A percentile compares a stretch with the other conserved stretches of the same genome.
Evolutionary conservation across 2,329 filamentous ascomycete species (phyloP).

Genomic region (Ophiognomonia clavigignenti-juglandacearum): DNA sequence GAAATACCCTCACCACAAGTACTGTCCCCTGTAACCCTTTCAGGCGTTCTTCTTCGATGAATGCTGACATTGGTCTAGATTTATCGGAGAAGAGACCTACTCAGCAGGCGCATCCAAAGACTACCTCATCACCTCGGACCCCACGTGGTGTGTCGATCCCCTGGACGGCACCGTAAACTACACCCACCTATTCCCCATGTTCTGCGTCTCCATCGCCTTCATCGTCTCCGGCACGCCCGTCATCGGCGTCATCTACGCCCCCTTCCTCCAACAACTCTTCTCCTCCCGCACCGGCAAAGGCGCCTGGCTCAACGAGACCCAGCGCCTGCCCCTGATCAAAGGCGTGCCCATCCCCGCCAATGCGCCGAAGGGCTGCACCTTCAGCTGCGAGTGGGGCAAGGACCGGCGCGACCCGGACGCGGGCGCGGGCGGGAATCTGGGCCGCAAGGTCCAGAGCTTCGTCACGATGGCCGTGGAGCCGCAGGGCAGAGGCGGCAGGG

Average conservation of each 20-base stretch:
- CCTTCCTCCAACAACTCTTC: constrained; percentile 65
- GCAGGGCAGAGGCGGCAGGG: constrained; percentile 57
- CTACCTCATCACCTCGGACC: constrained; percentile 59
- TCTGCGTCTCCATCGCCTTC: constrained; percentile 73
- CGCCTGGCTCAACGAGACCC: constrained; percentile 64
- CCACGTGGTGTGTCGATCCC: constrained; percentile 75
- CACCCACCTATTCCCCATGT: constrained; percentile 76
- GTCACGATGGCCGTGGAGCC: constrained; percentile 68
- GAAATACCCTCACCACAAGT: constrained; percentile 64
- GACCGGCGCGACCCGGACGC: constrained; percentile 56
- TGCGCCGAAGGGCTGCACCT: constrained; percentile 65
- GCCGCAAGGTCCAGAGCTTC: constrained; percentile 69
- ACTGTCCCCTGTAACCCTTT: constrained; percentile 26
- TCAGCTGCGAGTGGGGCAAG: constrained; percentile 77
- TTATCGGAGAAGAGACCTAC: constrained; percentile 74
- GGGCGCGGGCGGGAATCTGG: constrained; percentile 59
- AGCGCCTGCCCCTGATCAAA: constrained; percentile 59
- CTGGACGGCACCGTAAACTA: constrained; percentile 79
- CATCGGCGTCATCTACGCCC: constrained; percentile 69
- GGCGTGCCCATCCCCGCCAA: constrained; percentile 57
- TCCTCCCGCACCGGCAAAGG: constrained; percentile 61
- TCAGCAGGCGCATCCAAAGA: constrained; percentile 61
- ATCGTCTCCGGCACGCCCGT: constrained; percentile 54
- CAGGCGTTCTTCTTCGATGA: neutral
- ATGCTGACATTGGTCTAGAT: constrained; percentile 38